These are phyloP conservation scores for Dillenia turbinata DNA, from an alignment of 164 flowering plant genomes.

Conservation along the genomic window DNA sequence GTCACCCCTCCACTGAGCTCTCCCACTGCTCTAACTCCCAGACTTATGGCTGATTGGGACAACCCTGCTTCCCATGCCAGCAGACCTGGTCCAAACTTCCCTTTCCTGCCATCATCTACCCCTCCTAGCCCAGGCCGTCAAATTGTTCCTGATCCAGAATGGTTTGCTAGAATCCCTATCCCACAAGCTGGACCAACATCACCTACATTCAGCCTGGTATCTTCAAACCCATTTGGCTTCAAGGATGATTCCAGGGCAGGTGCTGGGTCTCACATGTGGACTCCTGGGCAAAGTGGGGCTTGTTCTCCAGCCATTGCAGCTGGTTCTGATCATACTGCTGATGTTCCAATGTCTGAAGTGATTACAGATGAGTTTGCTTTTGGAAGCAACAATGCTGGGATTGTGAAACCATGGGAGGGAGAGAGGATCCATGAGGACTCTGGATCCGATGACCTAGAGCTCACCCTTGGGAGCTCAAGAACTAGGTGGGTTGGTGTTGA, in stretches of 20 bases:
- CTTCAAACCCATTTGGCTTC: constrained; percentile 64
- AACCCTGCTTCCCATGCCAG: constrained; percentile 30
- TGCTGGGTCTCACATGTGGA: constrained; percentile 84
- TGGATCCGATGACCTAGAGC: constrained; percentile 86
- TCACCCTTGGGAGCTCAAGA: constrained; percentile 77
- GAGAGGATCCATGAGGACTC: constrained; percentile 95
- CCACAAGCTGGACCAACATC: constrained; percentile 28
- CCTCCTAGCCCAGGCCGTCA: constrained; percentile 82
- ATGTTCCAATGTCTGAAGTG: constrained; percentile 79
- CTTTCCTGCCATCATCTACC: constrained; percentile 67
- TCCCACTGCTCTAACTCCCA: constrained; percentile 71
- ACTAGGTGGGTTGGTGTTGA: constrained; percentile 39
- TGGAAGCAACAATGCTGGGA: constrained; percentile 47
- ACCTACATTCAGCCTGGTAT: constrained; percentile 78
- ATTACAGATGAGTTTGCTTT: constrained; percentile 90
- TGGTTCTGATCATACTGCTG: constrained; percentile 51
- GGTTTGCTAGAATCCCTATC: constrained; percentile 37
- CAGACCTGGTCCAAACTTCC: constrained; percentile 40
- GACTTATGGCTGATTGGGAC: constrained; percentile 63
- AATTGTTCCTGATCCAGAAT: constrained; percentile 62
- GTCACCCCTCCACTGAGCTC: constrained; percentile 93
- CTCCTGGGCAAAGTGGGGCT: constrained; percentile 95
- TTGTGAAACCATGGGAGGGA: constrained; percentile 97
- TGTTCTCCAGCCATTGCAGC: constrained; percentile 85
- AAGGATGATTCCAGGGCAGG: constrained; percentile 43